Conservation (phyloP, 805 yeast genomes). For the Yarrowia deformans region DNA sequence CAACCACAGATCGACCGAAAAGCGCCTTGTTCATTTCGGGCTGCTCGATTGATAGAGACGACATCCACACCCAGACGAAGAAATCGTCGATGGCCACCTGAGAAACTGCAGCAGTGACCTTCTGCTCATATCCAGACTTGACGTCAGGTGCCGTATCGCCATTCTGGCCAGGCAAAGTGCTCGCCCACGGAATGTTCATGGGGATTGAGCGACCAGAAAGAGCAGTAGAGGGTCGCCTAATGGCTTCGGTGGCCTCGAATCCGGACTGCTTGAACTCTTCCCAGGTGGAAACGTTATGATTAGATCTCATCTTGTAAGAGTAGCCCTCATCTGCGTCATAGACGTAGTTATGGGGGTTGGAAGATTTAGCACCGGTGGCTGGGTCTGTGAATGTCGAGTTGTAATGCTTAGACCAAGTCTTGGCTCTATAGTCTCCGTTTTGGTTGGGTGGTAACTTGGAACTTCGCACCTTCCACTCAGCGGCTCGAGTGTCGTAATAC, state of each 20-base stretch:
- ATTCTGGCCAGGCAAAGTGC: slow-evolving; percentile 24
- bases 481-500: slow-evolving; percentile 31
- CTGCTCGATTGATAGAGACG: slow-evolving; percentile 77
- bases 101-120: slow-evolving; percentile 56
- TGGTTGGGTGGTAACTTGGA: slow-evolving; percentile 41
- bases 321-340: slow-evolving; percentile 43
- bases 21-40: slow-evolving; percentile 66
- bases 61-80: slow-evolving; percentile 91
- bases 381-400: slow-evolving; percentile 47
- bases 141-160: slow-evolving; percentile 37
- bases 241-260: slow-evolving; percentile 1
- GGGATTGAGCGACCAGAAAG: slow-evolving; percentile 23
- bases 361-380: slow-evolving; percentile 46
- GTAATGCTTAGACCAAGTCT: slow-evolving; percentile 47
- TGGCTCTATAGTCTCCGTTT: slow-evolving; percentile 45
- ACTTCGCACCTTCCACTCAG: slow-evolving; percentile 34
- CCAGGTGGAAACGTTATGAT: slow-evolving; percentile 15
- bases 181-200: slow-evolving; percentile 37
- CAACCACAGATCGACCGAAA: slow-evolving; percentile 82
- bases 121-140: slow-evolving; percentile 33
- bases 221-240: slow-evolving; percentile 15
- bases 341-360: slow-evolving; percentile 48
- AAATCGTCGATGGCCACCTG: slow-evolving; percentile 83
- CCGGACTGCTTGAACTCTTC: slow-evolving; percentile 28
- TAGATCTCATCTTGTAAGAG: slow-evolving; percentile 15